These are phyloP conservation scores for Sugiyamaella pinicola DNA, from an alignment of 1,139 yeast species.

Conservation along the genomic window DNA sequence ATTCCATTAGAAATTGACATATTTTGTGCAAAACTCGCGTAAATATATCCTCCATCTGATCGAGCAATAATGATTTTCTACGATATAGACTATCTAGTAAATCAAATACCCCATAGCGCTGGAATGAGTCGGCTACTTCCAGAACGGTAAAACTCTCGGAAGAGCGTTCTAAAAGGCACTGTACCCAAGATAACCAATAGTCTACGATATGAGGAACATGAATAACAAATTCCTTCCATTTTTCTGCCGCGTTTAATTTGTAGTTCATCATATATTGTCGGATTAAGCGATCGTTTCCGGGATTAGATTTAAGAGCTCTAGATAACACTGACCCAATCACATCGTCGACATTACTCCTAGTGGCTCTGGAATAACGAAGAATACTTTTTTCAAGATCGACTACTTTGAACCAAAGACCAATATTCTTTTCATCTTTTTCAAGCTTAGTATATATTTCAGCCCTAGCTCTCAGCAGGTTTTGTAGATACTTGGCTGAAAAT, in stretches of 20 bases:
- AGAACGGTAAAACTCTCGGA: background rate
- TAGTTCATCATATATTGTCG: constrained; percentile 11
- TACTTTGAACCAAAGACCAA: constrained; percentile 19
- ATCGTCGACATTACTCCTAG: constrained; percentile 13
- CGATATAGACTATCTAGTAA: constrained; percentile 10
- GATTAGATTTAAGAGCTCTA: constrained; percentile 23
- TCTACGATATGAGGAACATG: constrained; percentile 19
- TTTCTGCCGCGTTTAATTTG: constrained; percentile 5
- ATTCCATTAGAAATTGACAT: constrained; percentile 22
- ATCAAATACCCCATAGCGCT: constrained; percentile 18
- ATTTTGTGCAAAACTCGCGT: constrained; percentile 22
- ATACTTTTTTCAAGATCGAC: constrained; percentile 16
- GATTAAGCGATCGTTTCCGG: constrained; percentile 17
- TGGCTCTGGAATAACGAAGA: constrained; percentile 16
- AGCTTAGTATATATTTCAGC: constrained; percentile 10
- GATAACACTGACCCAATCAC: constrained; percentile 19
- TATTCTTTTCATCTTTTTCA: constrained; percentile 6
- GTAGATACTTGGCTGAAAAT: constrained; percentile 1
- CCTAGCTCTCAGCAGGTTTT: constrained; percentile 12
- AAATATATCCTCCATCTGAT: constrained; percentile 14
- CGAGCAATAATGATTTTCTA: background rate
- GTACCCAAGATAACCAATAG: constrained; percentile 24
- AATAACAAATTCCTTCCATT: constrained; percentile 24
- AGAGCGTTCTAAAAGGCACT: constrained; percentile 13
- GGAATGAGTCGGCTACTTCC: constrained; percentile 3